A percentile compares a stretch with the other conserved stretches of the same genome.
Conservation (phyloP, 805 yeast species). For the Metschnikowia cubensis region DNA sequence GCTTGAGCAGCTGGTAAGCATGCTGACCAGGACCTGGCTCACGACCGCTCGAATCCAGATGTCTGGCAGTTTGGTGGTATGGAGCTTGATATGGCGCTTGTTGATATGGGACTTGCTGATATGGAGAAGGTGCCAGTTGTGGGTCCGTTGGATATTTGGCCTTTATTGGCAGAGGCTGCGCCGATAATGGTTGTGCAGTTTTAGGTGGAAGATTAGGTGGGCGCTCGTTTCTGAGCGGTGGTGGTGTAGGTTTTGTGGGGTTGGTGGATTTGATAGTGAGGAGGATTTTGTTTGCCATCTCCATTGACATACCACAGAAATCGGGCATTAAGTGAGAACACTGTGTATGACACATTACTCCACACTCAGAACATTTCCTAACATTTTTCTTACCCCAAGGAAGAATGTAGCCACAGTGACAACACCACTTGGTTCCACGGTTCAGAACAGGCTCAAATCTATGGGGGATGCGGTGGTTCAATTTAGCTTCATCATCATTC, state of each 20-base stretch:
- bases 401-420: slow-evolving; percentile 95
- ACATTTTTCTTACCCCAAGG: slow-evolving; percentile 95
- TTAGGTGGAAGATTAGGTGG: slow-evolving; percentile 7
- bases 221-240: slow-evolving; percentile 17
- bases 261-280: slow-evolving; percentile 74
- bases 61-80: slow-evolving; percentile 9
- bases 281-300: slow-evolving; percentile 86
- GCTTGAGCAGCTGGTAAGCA: slow-evolving; percentile 4
- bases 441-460: slow-evolving; percentile 89
- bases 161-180: slow-evolving; percentile 7
- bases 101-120: slow-evolving; percentile 5
- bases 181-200: background rate
- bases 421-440: slow-evolving; percentile 98
- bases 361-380: slow-evolving; percentile 90
- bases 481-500: slow-evolving; percentile 68
- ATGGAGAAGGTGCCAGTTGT: background rate
- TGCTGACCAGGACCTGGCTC: background rate
- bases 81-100: slow-evolving; percentile 9
- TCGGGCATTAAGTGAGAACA: slow-evolving; percentile 96
- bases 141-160: background rate
- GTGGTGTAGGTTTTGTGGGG: slow-evolving; percentile 9
- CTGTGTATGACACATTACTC: slow-evolving; percentile 87
- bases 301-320: slow-evolving; percentile 98
- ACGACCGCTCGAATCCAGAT: background rate
- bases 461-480: slow-evolving; percentile 96